Percentiles rank a stretch among this genome's conserved stretches.
Evolutionary conservation across 257 asterid genomes (phyloP).

Genomic region (Lycium barbarum): DNA sequence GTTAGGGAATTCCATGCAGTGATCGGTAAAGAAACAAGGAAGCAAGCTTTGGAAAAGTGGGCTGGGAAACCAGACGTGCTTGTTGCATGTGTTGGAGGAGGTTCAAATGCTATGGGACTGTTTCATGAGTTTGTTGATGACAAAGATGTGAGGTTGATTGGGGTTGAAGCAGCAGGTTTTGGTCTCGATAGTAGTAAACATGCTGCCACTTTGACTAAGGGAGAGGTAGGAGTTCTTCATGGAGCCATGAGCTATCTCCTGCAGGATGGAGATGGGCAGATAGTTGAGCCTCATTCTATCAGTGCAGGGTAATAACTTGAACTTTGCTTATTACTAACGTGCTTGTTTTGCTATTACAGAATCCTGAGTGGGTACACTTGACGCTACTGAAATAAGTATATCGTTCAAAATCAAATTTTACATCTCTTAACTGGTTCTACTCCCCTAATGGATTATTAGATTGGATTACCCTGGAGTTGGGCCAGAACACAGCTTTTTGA

Average conservation of each 20-base stretch:
- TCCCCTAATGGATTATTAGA: slow-evolving; percentile 37
- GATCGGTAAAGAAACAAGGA: slow-evolving; percentile 94
- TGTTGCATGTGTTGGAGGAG: slow-evolving; percentile 97
- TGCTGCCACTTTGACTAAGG: slow-evolving; percentile 91
- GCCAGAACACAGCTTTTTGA: slow-evolving; percentile 95
- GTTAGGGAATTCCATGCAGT: slow-evolving; percentile 94
- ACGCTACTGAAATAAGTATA: background rate
- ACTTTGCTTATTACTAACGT: background rate
- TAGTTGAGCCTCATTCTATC: slow-evolving; percentile 90
- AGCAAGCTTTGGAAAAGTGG: slow-evolving; percentile 92
- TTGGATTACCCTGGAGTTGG: slow-evolving; percentile 97
- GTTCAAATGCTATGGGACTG: slow-evolving; percentile 95
- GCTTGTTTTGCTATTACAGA: background rate
- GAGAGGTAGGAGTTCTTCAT: slow-evolving; percentile 90
- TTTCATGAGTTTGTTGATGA: slow-evolving; percentile 93
- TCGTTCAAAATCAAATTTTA: background rate
- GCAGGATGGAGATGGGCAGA: slow-evolving; percentile 97
- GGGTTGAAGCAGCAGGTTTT: slow-evolving; percentile 96
- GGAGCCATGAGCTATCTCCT: slow-evolving; percentile 98
- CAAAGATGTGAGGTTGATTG: slow-evolving; percentile 80
- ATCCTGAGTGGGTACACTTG: background rate
- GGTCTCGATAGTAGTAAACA: slow-evolving; percentile 95
- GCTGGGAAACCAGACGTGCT: slow-evolving; percentile 86
- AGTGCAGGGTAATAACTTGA: slow-evolving; percentile 77
- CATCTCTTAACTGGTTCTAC: background rate